phyloP scores from a whole-genome alignment of 306 rosid species.

The Pterocarpus macrocarpus region DNA sequence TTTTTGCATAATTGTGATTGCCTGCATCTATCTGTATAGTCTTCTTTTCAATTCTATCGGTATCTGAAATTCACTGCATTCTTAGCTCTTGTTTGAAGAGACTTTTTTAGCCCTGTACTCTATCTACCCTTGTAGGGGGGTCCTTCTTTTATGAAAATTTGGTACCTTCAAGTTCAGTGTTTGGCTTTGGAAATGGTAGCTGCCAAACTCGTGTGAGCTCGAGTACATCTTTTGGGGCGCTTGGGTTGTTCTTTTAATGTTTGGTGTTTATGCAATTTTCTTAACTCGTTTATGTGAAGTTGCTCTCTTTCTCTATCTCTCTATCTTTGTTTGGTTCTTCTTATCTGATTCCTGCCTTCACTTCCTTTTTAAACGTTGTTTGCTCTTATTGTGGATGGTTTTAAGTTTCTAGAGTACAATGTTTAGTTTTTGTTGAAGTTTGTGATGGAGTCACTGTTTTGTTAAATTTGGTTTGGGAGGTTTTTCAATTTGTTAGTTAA shows the following conservation, averaged over 20 bases:
- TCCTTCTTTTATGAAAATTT: slow-evolving; percentile 58
- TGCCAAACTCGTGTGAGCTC: slow-evolving; percentile 65
- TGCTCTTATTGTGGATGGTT: neutral
- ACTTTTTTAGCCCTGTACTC: slow-evolving; percentile 51
- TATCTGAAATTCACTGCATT: neutral
- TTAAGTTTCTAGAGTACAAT: neutral
- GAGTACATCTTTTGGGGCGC: slow-evolving; percentile 60
- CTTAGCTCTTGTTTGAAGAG: slow-evolving; percentile 55
- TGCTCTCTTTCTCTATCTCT: neutral
- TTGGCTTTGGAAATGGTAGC: slow-evolving; percentile 80
- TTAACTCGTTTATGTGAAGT: slow-evolving; percentile 22
- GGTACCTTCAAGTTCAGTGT: slow-evolving; percentile 56
- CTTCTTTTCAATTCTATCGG: slow-evolving; percentile 50
- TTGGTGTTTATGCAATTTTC: slow-evolving; percentile 23
- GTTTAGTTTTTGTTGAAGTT: slow-evolving; percentile 19
- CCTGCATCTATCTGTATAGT: slow-evolving; percentile 22
- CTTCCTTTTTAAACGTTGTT: neutral
- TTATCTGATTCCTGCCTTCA: too few relatives aligned
- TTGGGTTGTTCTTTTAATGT: slow-evolving; percentile 36
- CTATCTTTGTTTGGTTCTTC: neutral
- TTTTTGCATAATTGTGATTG: slow-evolving; percentile 63
- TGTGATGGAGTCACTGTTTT: slow-evolving; percentile 24
- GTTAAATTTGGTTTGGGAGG: neutral
- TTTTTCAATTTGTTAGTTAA: slow-evolving; percentile 1
- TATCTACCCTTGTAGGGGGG: slow-evolving; percentile 62